Evolutionary conservation across 306 rosid species (phyloP), one percentile per base, ranked within the genome.

Genomic region (Cucumis cinereus): DNA sequence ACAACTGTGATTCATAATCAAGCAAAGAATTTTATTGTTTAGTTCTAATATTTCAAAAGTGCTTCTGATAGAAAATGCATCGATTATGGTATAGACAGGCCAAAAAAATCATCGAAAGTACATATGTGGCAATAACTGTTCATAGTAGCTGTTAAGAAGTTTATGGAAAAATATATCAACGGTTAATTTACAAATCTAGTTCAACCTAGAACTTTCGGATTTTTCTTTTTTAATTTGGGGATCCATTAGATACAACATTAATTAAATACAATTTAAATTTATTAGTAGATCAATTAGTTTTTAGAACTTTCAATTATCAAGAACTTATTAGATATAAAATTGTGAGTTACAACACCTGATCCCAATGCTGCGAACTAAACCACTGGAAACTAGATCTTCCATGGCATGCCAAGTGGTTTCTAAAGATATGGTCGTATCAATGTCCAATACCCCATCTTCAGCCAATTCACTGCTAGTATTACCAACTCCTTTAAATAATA

Each of bases 291-390:
- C 0, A 5, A 1, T 14, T 49, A 0, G 5, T 49, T 49, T 49
- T 5, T 49, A 43, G 2, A 3, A 43, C 3, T 49, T 49, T 49
- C 54, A 49, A 49, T 49, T 14, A 13, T 49, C 54, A 15, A 1
- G 7, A 15, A 49, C 19, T 4, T 49, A 15, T 49, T 49, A 15
- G 54, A 49, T 7, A 49, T n/a, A 49, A 4, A 49, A 49, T 49
- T 49, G n/a, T 5, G 4, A 49, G n/a, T 76, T 6, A 17, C 45
- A 6, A 20, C 4, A 94, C 98, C 98, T 94, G 91, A 86, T 86
- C 12, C 98, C 98, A 78, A 94, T 94, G 87, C 98, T 90, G 73
- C 92, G 95, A 69, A 89, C 98, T 87, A 94, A 87, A 79, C 98
- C 97, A 52, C 43, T 26, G 40, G 95, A 91, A 73, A 91, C 96